These are phyloP conservation scores for Exophiala alcalophila DNA, from an alignment of 2,329 filamentous ascomycete genomes.

Conservation along the genomic window DNA sequence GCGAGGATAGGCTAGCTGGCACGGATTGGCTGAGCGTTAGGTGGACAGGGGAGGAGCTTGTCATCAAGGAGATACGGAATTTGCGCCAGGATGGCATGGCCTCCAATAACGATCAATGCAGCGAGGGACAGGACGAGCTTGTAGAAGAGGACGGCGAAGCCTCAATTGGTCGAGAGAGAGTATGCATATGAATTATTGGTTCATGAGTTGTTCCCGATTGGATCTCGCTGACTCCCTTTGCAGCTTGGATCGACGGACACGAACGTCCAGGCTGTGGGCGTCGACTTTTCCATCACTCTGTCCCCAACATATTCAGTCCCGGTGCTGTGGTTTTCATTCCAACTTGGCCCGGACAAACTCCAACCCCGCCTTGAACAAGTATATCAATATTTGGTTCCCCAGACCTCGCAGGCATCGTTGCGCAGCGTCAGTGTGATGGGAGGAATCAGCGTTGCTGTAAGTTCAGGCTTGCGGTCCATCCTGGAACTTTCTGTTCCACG, in stretches of 20 bases:
- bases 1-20: constrained; percentile 15
- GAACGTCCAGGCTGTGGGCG: constrained; percentile 13
- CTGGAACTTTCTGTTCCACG: too few species aligned
- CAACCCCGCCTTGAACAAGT: constrained; percentile 64
- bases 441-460: constrained; percentile 72
- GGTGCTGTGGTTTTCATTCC: constrained; percentile 71
- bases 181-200: too few species aligned
- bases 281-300: constrained; percentile 55
- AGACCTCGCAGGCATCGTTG: constrained; percentile 60
- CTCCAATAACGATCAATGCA: constrained; percentile 10
- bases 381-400: constrained; percentile 68
- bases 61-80: constrained; percentile 20
- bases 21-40: constrained; percentile 27
- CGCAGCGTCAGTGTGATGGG: constrained; percentile 63
- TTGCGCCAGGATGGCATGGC: neutral
- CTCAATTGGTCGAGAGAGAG: neutral
- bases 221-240: too few species aligned
- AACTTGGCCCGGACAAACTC: constrained; percentile 56
- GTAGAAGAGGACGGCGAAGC: constrained; percentile 8
- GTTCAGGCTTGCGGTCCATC: constrained; percentile 34
- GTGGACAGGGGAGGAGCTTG: constrained; percentile 23
- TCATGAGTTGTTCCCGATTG: too few species aligned
- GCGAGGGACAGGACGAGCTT: neutral
- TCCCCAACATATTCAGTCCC: constrained; percentile 73
- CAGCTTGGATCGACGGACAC: neutral